Evolutionary conservation across 345 rosid species (phyloP), one percentile per base, ranked within the genome.

Genomic region (Arabis hirsuta): DNA sequence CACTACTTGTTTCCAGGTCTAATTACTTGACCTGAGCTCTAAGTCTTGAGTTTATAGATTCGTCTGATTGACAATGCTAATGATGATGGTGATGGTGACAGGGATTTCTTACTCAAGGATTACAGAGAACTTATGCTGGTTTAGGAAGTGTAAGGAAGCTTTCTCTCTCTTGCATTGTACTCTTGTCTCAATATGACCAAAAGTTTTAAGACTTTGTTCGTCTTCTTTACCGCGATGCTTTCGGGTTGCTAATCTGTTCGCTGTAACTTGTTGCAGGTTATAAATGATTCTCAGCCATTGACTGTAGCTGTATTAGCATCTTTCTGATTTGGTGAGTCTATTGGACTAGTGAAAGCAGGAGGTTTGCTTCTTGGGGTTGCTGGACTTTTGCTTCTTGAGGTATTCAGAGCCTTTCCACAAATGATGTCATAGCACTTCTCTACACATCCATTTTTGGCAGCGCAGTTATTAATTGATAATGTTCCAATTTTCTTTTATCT

Each of bases 371-470:
- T 90, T 78, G 98, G 97, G 29, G 85, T 94, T 44, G 48, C 88
- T 10, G 98, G 98, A 47, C 96, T 94, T 77, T 72, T 90, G 65
- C 90, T 94, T 79, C 92, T 93, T 43, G 96, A 93, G 98, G 98
- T 73, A 69, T 88, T 36, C 78, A 67, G 45, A 85, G 83, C 50
- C 83, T 94, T 67, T 78, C 89, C 4, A 45, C 81, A 59, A 83
- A 48, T 76, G 93, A 91, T 76, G 8, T 84, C 52, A 42, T 72
- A 75, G 85, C 95, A 14, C 98, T 94, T 47, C 87, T 94, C 36
- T 91, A 94, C 71, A 91, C 96, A 39, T 91, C 98, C 36, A 69
- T 91, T 44, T 91, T 91, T 61, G 98, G 98, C 62, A 87, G 98
- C 62, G 98, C 98, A 6, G 56, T 91, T 72, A 91, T n/a, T n/a